Conservation (phyloP, 768 basidiomycete genomes). For the Cytidiella melzeri region DNA sequence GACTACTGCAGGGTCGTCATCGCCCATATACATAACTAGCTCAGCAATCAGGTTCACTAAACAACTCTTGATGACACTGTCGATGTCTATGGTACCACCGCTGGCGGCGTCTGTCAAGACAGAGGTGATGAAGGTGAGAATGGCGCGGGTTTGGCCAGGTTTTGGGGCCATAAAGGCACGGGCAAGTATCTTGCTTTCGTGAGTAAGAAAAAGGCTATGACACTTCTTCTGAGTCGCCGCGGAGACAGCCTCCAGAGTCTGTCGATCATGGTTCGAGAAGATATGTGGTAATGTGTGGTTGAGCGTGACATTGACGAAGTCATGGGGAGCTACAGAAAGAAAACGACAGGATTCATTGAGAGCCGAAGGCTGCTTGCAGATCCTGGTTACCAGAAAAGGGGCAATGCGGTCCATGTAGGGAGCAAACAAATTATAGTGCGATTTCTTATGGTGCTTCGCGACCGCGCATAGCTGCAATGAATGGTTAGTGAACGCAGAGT, state of each 20-base stretch:
- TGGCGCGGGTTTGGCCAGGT: slow-evolving; percentile 48
- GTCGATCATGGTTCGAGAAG: slow-evolving; percentile 54
- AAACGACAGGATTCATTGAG: slow-evolving; percentile 66
- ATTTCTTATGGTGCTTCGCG: slow-evolving; percentile 52
- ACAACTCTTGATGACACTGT: slow-evolving; percentile 57
- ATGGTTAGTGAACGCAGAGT: slow-evolving; percentile 2
- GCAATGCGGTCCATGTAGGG: slow-evolving; percentile 68
- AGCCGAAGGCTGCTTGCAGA: slow-evolving; percentile 51
- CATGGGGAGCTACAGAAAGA: slow-evolving; percentile 45
- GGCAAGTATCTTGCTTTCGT: slow-evolving; percentile 56
- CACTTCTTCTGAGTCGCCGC: slow-evolving; percentile 39
- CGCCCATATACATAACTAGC: slow-evolving; percentile 73
- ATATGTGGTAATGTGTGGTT: slow-evolving; percentile 62
- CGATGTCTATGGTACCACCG: slow-evolving; percentile 27
- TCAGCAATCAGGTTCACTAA: slow-evolving; percentile 66
- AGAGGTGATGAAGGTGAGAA: slow-evolving; percentile 55
- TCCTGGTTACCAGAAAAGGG: slow-evolving; percentile 53
- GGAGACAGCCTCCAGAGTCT: slow-evolving; percentile 57
- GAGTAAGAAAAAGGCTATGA: slow-evolving; percentile 48
- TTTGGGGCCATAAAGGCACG: slow-evolving; percentile 57
- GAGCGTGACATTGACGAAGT: slow-evolving; percentile 62
- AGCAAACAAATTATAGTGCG: slow-evolving; percentile 57
- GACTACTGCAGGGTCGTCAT: slow-evolving; percentile 44
- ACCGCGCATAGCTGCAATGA: slow-evolving; percentile 48
- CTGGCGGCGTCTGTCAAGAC: slow-evolving; percentile 45